These are phyloP conservation scores for Incumbomyces delicatus DNA, from an alignment of 2,329 filamentous ascomycete species.

Conservation along the genomic window DNA sequence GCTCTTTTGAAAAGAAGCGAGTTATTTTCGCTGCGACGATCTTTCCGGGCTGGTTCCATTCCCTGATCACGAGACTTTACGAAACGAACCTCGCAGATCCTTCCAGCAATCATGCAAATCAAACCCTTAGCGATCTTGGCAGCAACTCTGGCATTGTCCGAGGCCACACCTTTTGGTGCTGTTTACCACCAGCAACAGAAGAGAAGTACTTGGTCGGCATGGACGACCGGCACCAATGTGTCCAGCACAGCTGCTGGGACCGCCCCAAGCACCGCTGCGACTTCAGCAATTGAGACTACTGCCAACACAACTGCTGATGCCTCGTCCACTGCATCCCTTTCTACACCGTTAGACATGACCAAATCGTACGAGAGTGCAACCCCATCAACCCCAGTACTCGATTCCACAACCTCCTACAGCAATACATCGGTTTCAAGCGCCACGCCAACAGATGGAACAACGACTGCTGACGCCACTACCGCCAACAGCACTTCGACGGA, in stretches of 20 bases:
- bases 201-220: not conserved
- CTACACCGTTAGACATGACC: not conserved
- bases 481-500: not conserved
- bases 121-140: not conserved
- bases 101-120: constrained; percentile 5
- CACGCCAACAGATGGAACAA: not conserved
- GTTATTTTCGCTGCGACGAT: constrained; percentile 1
- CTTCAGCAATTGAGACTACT: not conserved
- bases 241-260: not conserved
- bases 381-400: not conserved
- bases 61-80: not conserved
- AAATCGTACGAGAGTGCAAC: not conserved
- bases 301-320: not conserved
- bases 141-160: not conserved
- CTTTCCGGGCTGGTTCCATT: constrained; percentile 4
- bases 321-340: not conserved
- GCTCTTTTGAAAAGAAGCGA: constrained; percentile 8
- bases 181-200: not conserved
- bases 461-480: not conserved
- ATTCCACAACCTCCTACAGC: not conserved
- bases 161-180: constrained; percentile 4
- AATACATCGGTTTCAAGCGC: not conserved
- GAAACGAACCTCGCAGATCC: not conserved
- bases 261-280: not conserved
- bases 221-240: not conserved